Evolutionary conservation across 345 rosid genomes (phyloP).

Genomic region (Citrus trifoliata): DNA sequence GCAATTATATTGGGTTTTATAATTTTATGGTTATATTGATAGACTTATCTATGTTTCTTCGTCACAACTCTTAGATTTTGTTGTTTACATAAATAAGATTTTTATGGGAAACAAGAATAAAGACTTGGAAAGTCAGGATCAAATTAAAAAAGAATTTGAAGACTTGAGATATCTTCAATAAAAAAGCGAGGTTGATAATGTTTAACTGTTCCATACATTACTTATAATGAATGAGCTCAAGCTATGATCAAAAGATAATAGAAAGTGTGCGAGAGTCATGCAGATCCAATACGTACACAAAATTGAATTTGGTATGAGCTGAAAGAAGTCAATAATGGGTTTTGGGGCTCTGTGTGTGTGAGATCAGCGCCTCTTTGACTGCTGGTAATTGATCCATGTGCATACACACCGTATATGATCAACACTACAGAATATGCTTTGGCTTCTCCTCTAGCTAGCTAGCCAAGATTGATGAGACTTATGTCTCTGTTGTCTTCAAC

Average conservation of each 20-base stretch:
- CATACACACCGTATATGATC: background rate
- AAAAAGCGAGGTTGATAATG: too few species aligned
- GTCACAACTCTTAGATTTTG: too few species aligned
- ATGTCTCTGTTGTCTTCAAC: background rate
- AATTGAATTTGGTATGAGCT: background rate
- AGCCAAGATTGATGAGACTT: background rate
- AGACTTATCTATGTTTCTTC: too few species aligned
- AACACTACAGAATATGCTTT: background rate
- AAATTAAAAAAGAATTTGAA: too few species aligned
- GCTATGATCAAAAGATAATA: background rate
- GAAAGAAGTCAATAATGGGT: background rate
- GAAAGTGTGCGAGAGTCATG: background rate
- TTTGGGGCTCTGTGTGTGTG: background rate
- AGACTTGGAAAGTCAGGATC: too few species aligned
- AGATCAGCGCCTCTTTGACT: constrained; percentile 4
- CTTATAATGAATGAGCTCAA: background rate
- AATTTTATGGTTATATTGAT: too few species aligned
- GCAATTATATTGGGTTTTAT: background rate
- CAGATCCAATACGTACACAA: background rate
- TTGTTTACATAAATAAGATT: too few species aligned
- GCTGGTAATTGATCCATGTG: background rate
- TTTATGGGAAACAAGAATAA: too few species aligned
- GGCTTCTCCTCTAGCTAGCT: background rate
- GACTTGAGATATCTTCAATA: too few species aligned
- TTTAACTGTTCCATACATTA: too few species aligned